These are phyloP conservation scores for Panicum hallii DNA, from an alignment of 202 grass and related monocot species.

Conservation along the genomic window DNA sequence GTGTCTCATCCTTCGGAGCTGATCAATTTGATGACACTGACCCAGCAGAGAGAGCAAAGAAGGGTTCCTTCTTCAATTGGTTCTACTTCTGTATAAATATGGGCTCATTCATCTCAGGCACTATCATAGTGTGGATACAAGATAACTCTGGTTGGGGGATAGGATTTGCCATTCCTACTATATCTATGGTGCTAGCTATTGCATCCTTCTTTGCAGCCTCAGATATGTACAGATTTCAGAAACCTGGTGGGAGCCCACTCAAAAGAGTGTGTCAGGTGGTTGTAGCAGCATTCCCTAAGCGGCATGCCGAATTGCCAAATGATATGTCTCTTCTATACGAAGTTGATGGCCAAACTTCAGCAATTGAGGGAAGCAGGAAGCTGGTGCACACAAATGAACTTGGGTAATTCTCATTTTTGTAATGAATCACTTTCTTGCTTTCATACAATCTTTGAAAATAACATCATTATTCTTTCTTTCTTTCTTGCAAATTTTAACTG, in stretches of 20 bases:
- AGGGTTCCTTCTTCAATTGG: constrained; percentile 90
- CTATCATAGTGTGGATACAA: constrained; percentile 83
- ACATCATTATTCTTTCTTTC: background rate
- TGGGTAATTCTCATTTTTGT: constrained; percentile 43
- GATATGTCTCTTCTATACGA: constrained; percentile 73
- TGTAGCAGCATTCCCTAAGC: constrained; percentile 68
- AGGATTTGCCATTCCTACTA: constrained; percentile 76
- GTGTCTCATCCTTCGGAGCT: constrained; percentile 85
- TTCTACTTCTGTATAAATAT: constrained; percentile 86
- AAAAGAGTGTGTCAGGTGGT: constrained; percentile 78
- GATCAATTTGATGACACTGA: constrained; percentile 93
- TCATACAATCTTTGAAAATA: constrained; percentile 6
- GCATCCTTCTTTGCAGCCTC: constrained; percentile 71
- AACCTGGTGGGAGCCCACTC: constrained; percentile 80
- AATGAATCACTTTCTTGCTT: constrained; percentile 4
- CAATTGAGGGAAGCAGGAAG: constrained; percentile 78
- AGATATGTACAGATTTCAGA: constrained; percentile 77
- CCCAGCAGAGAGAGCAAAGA: constrained; percentile 63
- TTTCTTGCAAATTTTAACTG: background rate
- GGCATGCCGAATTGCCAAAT: constrained; percentile 52
- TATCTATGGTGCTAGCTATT: constrained; percentile 79
- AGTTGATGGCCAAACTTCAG: constrained; percentile 59
- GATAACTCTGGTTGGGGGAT: constrained; percentile 87
- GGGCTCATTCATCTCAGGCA: constrained; percentile 70
- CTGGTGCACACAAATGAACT: constrained; percentile 75